Percentiles rank a stretch among this genome's conserved stretches.
Conservation (phyloP, 139 green algal genomes). For the Chlorella vulgaris region DNA sequence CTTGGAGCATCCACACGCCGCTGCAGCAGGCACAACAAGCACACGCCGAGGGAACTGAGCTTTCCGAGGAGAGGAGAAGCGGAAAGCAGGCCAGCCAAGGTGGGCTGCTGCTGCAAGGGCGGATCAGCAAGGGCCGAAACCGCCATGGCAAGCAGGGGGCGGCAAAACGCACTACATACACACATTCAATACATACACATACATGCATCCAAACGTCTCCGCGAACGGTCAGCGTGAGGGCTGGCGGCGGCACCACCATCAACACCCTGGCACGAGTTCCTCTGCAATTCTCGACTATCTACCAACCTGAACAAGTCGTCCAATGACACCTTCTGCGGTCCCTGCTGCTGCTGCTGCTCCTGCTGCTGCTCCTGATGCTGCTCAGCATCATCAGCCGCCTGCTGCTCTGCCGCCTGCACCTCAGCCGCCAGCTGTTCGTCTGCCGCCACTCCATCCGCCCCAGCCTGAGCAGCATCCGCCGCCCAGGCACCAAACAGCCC, state of each 20-base stretch:
- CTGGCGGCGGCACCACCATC: too few species aligned
- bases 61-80: too few species aligned
- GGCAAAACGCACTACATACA: too few species aligned
- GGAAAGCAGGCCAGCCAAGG: not conserved
- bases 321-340: slow-evolving; percentile 36
- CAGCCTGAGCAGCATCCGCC: not conserved
- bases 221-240: too few species aligned
- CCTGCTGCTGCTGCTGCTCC: slow-evolving; percentile 30
- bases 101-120: too few species aligned
- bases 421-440: not conserved
- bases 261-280: not conserved
- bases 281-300: not conserved
- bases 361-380: not conserved
- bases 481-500: slow-evolving; percentile 67
- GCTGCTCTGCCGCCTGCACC: not conserved
- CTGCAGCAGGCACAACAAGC: not conserved
- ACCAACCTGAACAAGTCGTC: slow-evolving; percentile 44
- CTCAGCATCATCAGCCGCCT: not conserved
- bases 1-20: slow-evolving; percentile 66
- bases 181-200: too few species aligned
- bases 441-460: not conserved
- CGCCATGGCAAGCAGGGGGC: too few species aligned
- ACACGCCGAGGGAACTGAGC: not conserved
- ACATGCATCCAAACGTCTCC: too few species aligned
- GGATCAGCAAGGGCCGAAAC: too few species aligned